Base-by-base conservation (phyloP, 345 rosid genomes). In the Kernera saxatilis region DNA sequence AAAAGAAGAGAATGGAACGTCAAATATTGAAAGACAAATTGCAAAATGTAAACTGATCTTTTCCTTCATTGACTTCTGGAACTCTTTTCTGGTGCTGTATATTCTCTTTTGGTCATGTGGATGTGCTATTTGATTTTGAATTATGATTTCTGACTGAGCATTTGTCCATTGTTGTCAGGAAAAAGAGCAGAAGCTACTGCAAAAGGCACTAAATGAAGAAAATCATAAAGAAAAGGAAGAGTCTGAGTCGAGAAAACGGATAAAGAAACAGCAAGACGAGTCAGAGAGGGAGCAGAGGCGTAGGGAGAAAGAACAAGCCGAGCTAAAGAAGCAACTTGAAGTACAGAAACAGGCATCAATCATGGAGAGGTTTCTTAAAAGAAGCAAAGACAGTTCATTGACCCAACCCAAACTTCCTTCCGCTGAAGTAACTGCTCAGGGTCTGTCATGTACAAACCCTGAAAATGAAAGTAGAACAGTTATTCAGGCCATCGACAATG, bases 271-370 rank as follows among this genome's bases (percentile, higher is more conserved):
- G 80, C 93, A 90, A 75, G 95, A 88, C 66, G 98, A 86, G 72
- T 83, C 83, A 54, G 89, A 89, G 69, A 89, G 68, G 75, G 95
- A 86, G 46, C 86, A 86, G 53, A 84, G 83, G 14, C 88, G 90
- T 36, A 77, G 72, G 36, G 90, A 84, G 82, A 94, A 78, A 79
- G 98, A 94, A 82, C 87, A 84, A 72, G 82, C 86, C 50, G 87
- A 88, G 78, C 54, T 80, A 48, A 91, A 87, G 83, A 86, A 70
- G 79, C 79, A 80, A 67, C 82, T 63, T 69, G 74, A 84, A 22
- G 59, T 91, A 18, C 80, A 86, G 72, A 94, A 84, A 85, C 98
- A 94, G 72, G 99, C 96, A 64, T 94, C 96, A 32, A 70, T 91
- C 22, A 89, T 94, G 99, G 95, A 94, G 59, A 82, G 84, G 23